These are phyloP conservation scores for Pseudogymnoascus sp. DNA, from an alignment of 2,329 filamentous ascomycete species.

Conservation along the genomic window DNA sequence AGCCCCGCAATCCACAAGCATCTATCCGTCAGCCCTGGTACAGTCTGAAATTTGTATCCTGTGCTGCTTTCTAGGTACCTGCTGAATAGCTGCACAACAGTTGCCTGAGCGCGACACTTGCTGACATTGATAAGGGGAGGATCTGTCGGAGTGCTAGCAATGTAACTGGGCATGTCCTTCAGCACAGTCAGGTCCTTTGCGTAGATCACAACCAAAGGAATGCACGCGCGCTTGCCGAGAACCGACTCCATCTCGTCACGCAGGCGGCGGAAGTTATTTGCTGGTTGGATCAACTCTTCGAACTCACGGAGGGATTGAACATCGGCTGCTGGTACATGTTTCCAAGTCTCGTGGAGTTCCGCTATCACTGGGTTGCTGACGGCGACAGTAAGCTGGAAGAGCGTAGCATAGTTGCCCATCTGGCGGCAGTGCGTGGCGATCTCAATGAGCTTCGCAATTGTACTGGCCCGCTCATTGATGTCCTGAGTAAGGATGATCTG, in stretches of 20 bases:
- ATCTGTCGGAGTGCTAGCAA: constrained; percentile 56
- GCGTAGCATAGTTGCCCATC: constrained; percentile 74
- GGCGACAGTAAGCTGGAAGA: constrained; percentile 72
- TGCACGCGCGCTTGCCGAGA: constrained; percentile 59
- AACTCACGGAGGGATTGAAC: constrained; percentile 57
- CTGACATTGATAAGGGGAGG: constrained; percentile 76
- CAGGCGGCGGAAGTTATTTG: constrained; percentile 68
- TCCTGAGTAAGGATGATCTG: constrained; percentile 67
- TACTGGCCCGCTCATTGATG: constrained; percentile 62
- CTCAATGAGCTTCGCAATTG: constrained; percentile 74
- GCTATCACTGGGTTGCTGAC: constrained; percentile 64
- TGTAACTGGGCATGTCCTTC: constrained; percentile 66
- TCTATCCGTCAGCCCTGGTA: constrained; percentile 68
- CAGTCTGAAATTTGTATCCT: constrained; percentile 62
- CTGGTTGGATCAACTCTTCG: constrained; percentile 64
- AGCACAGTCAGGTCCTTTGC: constrained; percentile 79
- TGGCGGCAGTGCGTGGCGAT: constrained; percentile 67
- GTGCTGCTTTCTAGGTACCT: constrained; percentile 72
- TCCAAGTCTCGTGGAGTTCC: constrained; percentile 62
- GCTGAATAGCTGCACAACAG: constrained; percentile 70
- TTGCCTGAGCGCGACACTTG: constrained; percentile 64
- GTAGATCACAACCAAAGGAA: constrained; percentile 76
- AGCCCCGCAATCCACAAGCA: constrained; percentile 81
- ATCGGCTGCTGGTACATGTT: constrained; percentile 56
- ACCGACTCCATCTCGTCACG: constrained; percentile 69